Conservation (phyloP, 2,329 filamentous ascomycete genomes). For the Nothopassalora personata region DNA sequence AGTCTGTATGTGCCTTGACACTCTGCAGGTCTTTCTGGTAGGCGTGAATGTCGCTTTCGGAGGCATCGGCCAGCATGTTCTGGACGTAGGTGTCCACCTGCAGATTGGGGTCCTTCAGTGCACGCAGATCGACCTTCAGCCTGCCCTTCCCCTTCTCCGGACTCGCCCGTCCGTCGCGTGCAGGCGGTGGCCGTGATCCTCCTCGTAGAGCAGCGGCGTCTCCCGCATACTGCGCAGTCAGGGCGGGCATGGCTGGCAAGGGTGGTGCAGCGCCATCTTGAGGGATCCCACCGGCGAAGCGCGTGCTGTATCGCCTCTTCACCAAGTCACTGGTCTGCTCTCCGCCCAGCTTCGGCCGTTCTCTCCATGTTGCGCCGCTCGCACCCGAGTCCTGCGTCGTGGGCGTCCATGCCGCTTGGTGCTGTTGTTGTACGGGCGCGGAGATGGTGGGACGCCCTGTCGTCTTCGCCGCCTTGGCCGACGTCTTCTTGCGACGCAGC, state of each 20-base stretch:
- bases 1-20: conserved; percentile 70
- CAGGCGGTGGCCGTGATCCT: conserved; percentile 12
- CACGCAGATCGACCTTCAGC: conserved; percentile 68
- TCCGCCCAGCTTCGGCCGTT: conserved; percentile 42
- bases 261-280: conserved; percentile 60
- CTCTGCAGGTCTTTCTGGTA: conserved; percentile 72
- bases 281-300: conserved; percentile 65
- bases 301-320: conserved; percentile 88
- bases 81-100: conserved; percentile 65
- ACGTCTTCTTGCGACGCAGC: conserved; percentile 55
- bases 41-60: conserved; percentile 77
- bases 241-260: conserved; percentile 57
- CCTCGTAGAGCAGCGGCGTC: background rate
- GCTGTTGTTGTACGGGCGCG: conserved; percentile 44
- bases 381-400: conserved; percentile 15
- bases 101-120: conserved; percentile 72
- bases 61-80: conserved; percentile 70
- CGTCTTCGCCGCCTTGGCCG: background rate
- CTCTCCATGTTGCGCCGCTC: conserved; percentile 29
- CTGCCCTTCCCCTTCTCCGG: conserved; percentile 33
- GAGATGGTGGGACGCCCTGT: conserved; percentile 54
- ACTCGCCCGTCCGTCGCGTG: conserved; percentile 33
- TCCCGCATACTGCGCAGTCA: conserved; percentile 52
- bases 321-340: conserved; percentile 71
- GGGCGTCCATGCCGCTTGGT: conserved; percentile 17